Evolutionary conservation across 2,329 filamentous ascomycete species (phyloP).

Genomic region (Hypoxylon sp.): DNA sequence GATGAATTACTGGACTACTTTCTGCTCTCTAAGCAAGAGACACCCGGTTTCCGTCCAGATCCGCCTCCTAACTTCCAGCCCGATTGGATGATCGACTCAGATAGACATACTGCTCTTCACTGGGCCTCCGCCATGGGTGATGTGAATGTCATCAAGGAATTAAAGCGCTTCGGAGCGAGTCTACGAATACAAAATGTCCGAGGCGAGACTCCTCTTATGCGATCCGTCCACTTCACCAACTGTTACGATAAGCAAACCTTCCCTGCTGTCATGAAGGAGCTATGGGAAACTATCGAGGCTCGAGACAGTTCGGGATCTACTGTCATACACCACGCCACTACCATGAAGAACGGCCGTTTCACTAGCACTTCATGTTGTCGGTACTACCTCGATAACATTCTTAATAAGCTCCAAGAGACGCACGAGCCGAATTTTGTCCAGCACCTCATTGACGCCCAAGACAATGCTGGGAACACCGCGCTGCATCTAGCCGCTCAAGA

Average conservation of each 20-base stretch:
- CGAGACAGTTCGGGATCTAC: constrained; percentile 86
- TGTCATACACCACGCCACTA: constrained; percentile 93
- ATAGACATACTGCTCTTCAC: constrained; percentile 91
- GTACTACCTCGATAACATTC: constrained; percentile 92
- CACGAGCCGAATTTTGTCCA: constrained; percentile 82
- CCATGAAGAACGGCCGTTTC: constrained; percentile 82
- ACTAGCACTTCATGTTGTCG: constrained; percentile 89
- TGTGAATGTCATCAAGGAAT: constrained; percentile 87
- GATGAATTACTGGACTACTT: constrained; percentile 97
- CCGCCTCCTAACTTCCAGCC: constrained; percentile 89
- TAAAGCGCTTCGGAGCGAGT: constrained; percentile 83
- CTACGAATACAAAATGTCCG: constrained; percentile 76
- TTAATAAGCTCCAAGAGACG: constrained; percentile 86
- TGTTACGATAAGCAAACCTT: constrained; percentile 95
- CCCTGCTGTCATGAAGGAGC: constrained; percentile 82
- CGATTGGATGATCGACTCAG: constrained; percentile 92
- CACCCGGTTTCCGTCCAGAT: constrained; percentile 76
- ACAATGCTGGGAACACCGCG: constrained; percentile 90
- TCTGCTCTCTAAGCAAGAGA: constrained; percentile 84
- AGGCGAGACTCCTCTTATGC: constrained; percentile 93
- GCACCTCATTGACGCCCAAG: constrained; percentile 81
- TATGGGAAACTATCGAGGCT: constrained; percentile 83
- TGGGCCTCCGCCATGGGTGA: constrained; percentile 99
- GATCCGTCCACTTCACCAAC: constrained; percentile 95
- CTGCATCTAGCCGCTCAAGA: constrained; percentile 79